Evolutionary conservation across 495 filamentous ascomycete genomes (phyloP).

Genomic region (Lasiosphaeria miniovina): DNA sequence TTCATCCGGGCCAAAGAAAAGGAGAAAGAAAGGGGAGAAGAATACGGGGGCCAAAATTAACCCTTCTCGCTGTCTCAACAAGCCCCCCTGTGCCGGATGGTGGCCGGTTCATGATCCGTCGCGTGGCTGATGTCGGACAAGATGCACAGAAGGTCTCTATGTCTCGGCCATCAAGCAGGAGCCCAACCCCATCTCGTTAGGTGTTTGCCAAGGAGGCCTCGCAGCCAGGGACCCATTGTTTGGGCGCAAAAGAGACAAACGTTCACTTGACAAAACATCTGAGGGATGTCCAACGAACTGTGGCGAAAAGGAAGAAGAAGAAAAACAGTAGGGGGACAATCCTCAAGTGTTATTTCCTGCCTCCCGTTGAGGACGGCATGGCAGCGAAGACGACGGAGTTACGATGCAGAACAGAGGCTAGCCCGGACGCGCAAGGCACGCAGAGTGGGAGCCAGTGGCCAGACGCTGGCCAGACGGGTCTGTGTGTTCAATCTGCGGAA

Average conservation of each 20-base stretch:
- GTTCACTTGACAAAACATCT: not conserved
- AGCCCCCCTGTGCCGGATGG: not conserved
- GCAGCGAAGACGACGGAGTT: too few species aligned
- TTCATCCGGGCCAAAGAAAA: constrained; percentile 4
- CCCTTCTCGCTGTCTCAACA: not conserved
- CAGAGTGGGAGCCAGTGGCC: too few species aligned
- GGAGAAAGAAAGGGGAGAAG: constrained; percentile 2
- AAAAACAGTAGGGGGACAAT: not conserved
- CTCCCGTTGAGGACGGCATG: too few species aligned
- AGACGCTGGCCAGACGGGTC: too few species aligned
- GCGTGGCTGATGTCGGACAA: constrained; percentile 19
- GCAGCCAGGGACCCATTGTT: not conserved
- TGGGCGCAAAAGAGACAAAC: not conserved
- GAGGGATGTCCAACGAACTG: not conserved
- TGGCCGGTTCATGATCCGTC: constrained; percentile 9
- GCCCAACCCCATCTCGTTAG: constrained; percentile 3
- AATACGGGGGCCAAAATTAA: not conserved
- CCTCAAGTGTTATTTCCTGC: too few species aligned
- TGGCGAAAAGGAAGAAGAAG: not conserved
- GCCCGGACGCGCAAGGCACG: too few species aligned
- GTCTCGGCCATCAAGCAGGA: constrained; percentile 13
- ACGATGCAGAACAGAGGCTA: too few species aligned
- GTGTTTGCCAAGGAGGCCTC: constrained; percentile 3
- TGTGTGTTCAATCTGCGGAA: not conserved
- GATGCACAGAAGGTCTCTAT: constrained; percentile 9